Base-by-base conservation (phyloP, 495 filamentous ascomycete species). In the Penicillium waksmanii region DNA sequence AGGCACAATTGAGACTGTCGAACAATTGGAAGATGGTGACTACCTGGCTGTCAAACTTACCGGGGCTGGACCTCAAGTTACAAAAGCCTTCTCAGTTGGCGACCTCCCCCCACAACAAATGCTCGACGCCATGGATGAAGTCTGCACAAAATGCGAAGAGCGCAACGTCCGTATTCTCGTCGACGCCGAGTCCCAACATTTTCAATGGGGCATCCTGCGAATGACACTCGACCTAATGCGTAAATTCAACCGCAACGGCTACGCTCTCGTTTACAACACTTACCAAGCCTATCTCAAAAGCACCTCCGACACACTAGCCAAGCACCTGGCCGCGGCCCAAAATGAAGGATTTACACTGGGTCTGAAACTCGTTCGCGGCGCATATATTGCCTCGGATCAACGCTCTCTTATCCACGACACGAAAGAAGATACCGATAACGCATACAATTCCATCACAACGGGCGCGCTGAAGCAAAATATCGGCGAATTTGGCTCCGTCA, bases 291-390 rank as follows among this genome's bases (percentile, higher is more conserved):
- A 96, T 69, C 77, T 96, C 17, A 90, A 90, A 68, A 78, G 80
- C 15, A 86, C 86, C 0, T 84, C 90, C 0, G 64, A 60, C 2
- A 82, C 80, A 0, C 74, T 97, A 0, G 79, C 81, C 8, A 63
- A 63, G 4, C 89, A 96, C 65, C 80, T 96, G 2, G 73, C 77
- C 1, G 61, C 67, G 2, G 91, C 93, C 1, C 61, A 76, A 13
- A 60, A 82, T 44, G 87, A 91, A 44, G 84, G 82, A 0, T 95
- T 89, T 61, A 89, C 86, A 0, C 76, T 96, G 3, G 93, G 93
- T 9, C 81, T 94, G 10, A 97, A 97, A 70, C 80, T 97, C 0
- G 93, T 97, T 3, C 82, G 93, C 17, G 93, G 93, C 13, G 93
- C 93, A 2, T 97, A 97, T 69, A 78, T 97, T 11, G 82, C 81